Percentiles rank a stretch among this genome's conserved stretches.
phyloP scores from a whole-genome alignment of 75 land plant genomes.

The Gnetum montanum region DNA sequence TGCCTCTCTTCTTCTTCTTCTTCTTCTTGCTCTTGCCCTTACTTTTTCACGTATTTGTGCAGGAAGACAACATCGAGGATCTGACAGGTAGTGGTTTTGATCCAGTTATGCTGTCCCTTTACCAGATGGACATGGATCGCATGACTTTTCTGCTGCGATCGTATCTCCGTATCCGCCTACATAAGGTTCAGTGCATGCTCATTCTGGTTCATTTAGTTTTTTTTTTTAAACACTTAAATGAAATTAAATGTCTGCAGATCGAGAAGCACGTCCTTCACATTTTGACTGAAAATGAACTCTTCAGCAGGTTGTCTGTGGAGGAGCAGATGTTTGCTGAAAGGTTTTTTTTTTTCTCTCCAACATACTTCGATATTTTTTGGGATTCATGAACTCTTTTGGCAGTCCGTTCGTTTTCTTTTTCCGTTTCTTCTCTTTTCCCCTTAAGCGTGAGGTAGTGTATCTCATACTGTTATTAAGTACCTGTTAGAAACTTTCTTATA shows the following conservation, averaged over 20 bases:
- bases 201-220: neutral
- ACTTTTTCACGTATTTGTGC: slow-evolving; percentile 1
- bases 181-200: slow-evolving; percentile 36
- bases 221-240: neutral
- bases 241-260: slow-evolving; percentile 37
- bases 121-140: slow-evolving; percentile 90
- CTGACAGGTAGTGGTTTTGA: slow-evolving; percentile 40
- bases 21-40: neutral
- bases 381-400: no score
- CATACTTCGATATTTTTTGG: no score
- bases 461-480: no score
- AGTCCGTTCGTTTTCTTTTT: no score
- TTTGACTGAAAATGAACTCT: slow-evolving; percentile 33
- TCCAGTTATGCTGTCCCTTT: slow-evolving; percentile 69
- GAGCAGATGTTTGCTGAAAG: slow-evolving; percentile 76
- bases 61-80: slow-evolving; percentile 78
- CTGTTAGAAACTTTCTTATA: no score
- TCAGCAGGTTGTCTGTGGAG: slow-evolving; percentile 62
- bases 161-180: slow-evolving; percentile 73
- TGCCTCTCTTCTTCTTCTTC: neutral
- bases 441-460: no score
- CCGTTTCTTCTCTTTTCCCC: no score
- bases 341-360: no score
- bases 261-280: slow-evolving; percentile 73
- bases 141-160: slow-evolving; percentile 70